Evolutionary conservation across 2,329 filamentous ascomycete genomes (phyloP).

Genomic region (Colletotrichum sp.): DNA sequence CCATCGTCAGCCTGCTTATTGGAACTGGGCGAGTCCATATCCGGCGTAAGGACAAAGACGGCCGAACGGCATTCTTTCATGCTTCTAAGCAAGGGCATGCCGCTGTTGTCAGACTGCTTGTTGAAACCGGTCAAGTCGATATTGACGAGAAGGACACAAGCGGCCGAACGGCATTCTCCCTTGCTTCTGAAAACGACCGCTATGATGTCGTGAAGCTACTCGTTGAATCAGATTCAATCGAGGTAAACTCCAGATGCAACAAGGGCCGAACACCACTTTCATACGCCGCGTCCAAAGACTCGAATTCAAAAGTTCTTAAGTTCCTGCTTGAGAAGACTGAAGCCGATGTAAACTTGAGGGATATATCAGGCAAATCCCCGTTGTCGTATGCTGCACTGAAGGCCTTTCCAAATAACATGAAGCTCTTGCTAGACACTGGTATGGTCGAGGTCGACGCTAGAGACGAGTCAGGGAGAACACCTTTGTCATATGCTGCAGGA

Average conservation of each 20-base stretch:
- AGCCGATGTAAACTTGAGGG: not conserved
- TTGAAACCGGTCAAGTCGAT: not conserved
- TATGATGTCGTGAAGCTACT: not conserved
- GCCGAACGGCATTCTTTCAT: not conserved
- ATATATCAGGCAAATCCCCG: too few relatives aligned
- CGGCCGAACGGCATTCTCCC: not conserved
- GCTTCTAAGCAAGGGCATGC: not conserved
- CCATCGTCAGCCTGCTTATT: not conserved
- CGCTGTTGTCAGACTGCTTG: not conserved
- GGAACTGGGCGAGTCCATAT: not conserved
- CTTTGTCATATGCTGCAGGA: too few relatives aligned
- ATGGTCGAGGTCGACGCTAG: too few relatives aligned
- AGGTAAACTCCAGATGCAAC: not conserved
- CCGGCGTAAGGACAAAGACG: not conserved
- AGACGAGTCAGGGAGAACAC: too few relatives aligned
- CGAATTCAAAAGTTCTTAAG: too few relatives aligned
- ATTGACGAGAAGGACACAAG: too few relatives aligned
- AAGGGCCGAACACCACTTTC: not conserved
- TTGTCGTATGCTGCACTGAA: too few relatives aligned
- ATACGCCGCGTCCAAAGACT: not conserved
- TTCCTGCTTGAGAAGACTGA: too few relatives aligned
- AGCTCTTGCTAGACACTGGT: too few relatives aligned
- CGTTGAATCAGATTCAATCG: not conserved
- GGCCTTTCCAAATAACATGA: too few relatives aligned
- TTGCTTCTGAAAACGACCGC: not conserved